Percentiles rank a stretch among this genome's conserved stretches.
These are phyloP conservation scores for Ustilago sp. DNA, from an alignment of 1,284 basidiomycete species.

Conservation along the genomic window DNA sequence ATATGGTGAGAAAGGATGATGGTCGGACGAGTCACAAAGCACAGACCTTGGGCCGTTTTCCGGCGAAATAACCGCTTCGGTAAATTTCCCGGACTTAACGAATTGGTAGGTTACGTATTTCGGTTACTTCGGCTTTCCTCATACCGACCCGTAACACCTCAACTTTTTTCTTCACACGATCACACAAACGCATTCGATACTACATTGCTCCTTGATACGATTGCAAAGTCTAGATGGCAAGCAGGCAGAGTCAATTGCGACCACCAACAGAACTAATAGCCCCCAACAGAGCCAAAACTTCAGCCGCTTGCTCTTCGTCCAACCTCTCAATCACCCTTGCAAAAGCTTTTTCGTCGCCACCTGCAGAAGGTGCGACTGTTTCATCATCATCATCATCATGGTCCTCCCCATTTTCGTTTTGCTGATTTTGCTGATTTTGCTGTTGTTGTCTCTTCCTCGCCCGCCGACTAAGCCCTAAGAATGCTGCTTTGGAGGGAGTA, in stretches of 20 bases:
- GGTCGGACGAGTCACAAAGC: background rate
- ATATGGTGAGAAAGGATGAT: background rate
- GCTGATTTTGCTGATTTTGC: slow-evolving; percentile 10
- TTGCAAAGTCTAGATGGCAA: too few relatives aligned
- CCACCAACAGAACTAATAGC: slow-evolving; percentile 39
- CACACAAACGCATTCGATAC: too few relatives aligned
- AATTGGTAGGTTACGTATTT: background rate
- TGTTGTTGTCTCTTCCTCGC: slow-evolving; percentile 29
- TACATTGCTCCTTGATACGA: too few relatives aligned
- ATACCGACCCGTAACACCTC: background rate
- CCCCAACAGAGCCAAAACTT: slow-evolving; percentile 33
- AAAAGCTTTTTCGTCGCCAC: slow-evolving; percentile 4
- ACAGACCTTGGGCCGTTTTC: too few relatives aligned
- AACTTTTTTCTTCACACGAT: too few relatives aligned
- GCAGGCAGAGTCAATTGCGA: slow-evolving; percentile 19
- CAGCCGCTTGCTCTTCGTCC: slow-evolving; percentile 25
- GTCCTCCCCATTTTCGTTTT: slow-evolving; percentile 6
- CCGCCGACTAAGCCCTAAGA: slow-evolving; percentile 30
- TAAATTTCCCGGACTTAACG: background rate
- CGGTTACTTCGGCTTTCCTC: slow-evolving; percentile 18
- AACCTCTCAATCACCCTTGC: slow-evolving; percentile 24
- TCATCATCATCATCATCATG: background rate
- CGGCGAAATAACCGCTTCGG: background rate
- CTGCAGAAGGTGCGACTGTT: background rate
- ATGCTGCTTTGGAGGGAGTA: slow-evolving; percentile 24